A percentile compares a stretch with the other conserved stretches of the same genome.
Evolutionary conservation across 495 filamentous ascomycete genomes (phyloP).

Genomic region (Hapsidospora chrysogenum): DNA sequence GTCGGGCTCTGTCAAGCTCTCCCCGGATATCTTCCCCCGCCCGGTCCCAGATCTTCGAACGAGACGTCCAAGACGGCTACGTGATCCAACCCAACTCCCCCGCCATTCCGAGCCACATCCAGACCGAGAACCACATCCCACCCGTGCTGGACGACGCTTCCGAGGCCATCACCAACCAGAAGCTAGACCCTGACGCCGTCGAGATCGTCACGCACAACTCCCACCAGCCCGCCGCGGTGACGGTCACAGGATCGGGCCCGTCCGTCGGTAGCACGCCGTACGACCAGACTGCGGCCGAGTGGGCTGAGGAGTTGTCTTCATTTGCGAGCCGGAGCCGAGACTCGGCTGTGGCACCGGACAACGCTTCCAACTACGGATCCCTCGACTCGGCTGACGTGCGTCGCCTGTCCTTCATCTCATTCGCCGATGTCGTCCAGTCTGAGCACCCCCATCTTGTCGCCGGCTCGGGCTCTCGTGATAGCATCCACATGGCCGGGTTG

Average conservation of each 20-base stretch:
- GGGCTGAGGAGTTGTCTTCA: slow-evolving; percentile 37
- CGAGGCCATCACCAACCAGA: slow-evolving; percentile 69
- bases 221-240: slow-evolving; percentile 59
- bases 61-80: slow-evolving; percentile 66
- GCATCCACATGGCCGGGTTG: slow-evolving; percentile 38
- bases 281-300: slow-evolving; percentile 16
- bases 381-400: slow-evolving; percentile 63
- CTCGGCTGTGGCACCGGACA: slow-evolving; percentile 21
- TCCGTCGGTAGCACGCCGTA: slow-evolving; percentile 19
- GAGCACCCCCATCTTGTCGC: slow-evolving; percentile 36
- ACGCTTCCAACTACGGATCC: slow-evolving; percentile 51
- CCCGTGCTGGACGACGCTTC: slow-evolving; percentile 78
- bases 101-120: slow-evolving; percentile 73
- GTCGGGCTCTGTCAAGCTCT: slow-evolving; percentile 36
- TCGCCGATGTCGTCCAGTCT: slow-evolving; percentile 84
- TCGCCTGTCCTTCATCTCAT: slow-evolving; percentile 80
- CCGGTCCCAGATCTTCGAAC: slow-evolving; percentile 81
- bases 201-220: slow-evolving; percentile 73
- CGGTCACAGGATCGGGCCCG: slow-evolving; percentile 33
- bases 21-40: slow-evolving; percentile 47
- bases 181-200: slow-evolving; percentile 61
- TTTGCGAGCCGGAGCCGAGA: slow-evolving; percentile 24
- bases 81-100: slow-evolving; percentile 46
- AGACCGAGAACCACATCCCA: slow-evolving; percentile 84
- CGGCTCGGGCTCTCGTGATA: slow-evolving; percentile 34